Conservation (phyloP, 129 eudicot genomes). For the Flaveria trinervia region DNA sequence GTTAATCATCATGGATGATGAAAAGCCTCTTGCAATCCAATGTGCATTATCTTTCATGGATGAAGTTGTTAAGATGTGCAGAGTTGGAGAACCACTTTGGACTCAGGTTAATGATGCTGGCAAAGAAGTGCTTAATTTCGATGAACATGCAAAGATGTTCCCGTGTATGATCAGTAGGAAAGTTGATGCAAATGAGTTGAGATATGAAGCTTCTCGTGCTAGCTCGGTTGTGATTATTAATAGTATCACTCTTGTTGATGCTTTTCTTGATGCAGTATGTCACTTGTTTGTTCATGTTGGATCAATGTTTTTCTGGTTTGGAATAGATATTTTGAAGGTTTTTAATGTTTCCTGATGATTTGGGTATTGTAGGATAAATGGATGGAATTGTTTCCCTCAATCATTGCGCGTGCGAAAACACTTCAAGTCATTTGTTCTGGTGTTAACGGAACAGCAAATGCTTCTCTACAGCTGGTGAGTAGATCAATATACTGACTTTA, state of each 20-base stretch:
- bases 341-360: background rate
- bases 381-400: constrained; percentile 93
- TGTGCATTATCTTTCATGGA: constrained; percentile 67
- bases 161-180: constrained; percentile 48
- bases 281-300: background rate
- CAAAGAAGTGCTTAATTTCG: constrained; percentile 62
- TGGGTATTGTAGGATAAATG: constrained; percentile 68
- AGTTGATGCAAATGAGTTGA: constrained; percentile 38
- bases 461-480: constrained; percentile 63
- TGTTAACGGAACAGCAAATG: constrained; percentile 66
- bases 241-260: constrained; percentile 91
- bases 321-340: background rate
- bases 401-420: constrained; percentile 82
- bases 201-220: constrained; percentile 70
- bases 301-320: background rate
- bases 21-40: constrained; percentile 68
- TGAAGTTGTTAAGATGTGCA: constrained; percentile 74
- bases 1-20: constrained; percentile 62
- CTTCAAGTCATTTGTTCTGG: constrained; percentile 75
- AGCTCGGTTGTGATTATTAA: constrained; percentile 80
- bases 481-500: too few relatives aligned
- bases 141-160: constrained; percentile 75
- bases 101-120: constrained; percentile 39
- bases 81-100: constrained; percentile 75
- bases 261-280: constrained; percentile 92